Base-by-base conservation (phyloP, 2,329 filamentous ascomycete genomes). In the Periconia sp. region DNA sequence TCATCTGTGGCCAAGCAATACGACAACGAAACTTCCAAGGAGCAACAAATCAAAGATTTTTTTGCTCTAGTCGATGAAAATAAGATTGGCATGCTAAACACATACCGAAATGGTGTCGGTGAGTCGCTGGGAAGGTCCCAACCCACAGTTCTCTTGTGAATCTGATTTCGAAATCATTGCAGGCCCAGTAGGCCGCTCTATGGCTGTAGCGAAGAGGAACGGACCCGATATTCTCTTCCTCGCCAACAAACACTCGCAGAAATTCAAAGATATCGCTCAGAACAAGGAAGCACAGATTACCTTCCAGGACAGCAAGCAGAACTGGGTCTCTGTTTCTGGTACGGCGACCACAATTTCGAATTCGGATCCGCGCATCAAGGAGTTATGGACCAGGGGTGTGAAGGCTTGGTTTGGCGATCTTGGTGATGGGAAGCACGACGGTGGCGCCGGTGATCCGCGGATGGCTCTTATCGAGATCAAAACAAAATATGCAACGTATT, bases 201-300 rank as follows among this genome's bases (percentile, higher is more conserved):
- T 79, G 76, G 74, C 70, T 32, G 57, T 77, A 18, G 73, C 73
- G 39, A 73, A 89, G 85, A 68, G 89, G 38, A 52, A 56, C 36
- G 76, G 77, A 9, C 76, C 76, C 5, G 75, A 79, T 59, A 75
- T 78, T 57, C 70, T 78, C 52, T 78, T 77, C 66, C 70, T 79
- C 33, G 62, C 73, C 57, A 79, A 79, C 66, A 61, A 54, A 18
- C 65, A 78, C 65, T 73, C 69, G 32, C 53, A 68, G 36, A 79
- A 79, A 36, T 76, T 78, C 59, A 52, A 63, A 34, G 76, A 79
- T 54, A 59, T 79, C 8, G 50, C 66, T 7, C 40, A 65, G n/a
- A 72, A 71, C 58, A 67, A 66, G 16, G 69, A 73, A 49, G 66
- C 71, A 37, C 69, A 73, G 37, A 57, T 79, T 37, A 70, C 69